Conservation (phyloP, 495 filamentous ascomycete genomes). For the Aspergillus bridgeri region DNA sequence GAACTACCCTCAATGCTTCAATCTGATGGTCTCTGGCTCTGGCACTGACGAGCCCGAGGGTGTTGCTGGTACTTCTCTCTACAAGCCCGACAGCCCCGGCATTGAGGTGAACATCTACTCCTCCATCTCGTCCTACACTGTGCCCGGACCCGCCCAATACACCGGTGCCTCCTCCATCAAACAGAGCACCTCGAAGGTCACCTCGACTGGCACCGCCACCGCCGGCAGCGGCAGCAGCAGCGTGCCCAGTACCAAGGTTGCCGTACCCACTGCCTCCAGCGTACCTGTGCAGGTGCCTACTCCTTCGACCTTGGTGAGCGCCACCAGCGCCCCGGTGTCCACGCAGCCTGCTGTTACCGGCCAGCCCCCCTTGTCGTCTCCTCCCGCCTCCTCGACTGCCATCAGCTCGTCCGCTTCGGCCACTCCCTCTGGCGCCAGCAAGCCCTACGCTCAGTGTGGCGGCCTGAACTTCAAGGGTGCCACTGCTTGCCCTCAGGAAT, state of each 20-base stretch:
- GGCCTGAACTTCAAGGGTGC: constrained; percentile 39
- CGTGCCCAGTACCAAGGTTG: neutral
- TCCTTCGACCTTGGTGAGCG: constrained; percentile 5
- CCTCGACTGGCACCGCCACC: constrained; percentile 19
- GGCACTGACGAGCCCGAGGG: constrained; percentile 52
- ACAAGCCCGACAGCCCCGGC: constrained; percentile 50
- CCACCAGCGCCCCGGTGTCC: constrained; percentile 3
- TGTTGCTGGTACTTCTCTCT: constrained; percentile 53
- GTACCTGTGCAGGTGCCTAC: neutral
- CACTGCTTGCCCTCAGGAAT: constrained; percentile 37
- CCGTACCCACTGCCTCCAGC: neutral
- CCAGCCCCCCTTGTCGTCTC: constrained; percentile 32
- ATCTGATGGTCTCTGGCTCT: constrained; percentile 57
- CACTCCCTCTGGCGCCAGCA: neutral
- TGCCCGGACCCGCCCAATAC: constrained; percentile 44
- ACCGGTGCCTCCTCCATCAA: constrained; percentile 17
- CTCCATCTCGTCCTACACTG: constrained; percentile 36
- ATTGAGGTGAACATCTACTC: constrained; percentile 58
- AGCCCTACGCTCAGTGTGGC: neutral
- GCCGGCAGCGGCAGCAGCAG: constrained; percentile 5
- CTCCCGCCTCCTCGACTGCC: neutral
- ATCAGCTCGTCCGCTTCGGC: constrained; percentile 1
- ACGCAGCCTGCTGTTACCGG: constrained; percentile 18
- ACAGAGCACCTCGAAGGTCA: constrained; percentile 21
- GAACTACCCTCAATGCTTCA: constrained; percentile 69